Percentiles rank a stretch among this genome's conserved stretches.
Evolutionary conservation across 306 rosid species (phyloP).

Genomic region (Gastrolobium bilobum): DNA sequence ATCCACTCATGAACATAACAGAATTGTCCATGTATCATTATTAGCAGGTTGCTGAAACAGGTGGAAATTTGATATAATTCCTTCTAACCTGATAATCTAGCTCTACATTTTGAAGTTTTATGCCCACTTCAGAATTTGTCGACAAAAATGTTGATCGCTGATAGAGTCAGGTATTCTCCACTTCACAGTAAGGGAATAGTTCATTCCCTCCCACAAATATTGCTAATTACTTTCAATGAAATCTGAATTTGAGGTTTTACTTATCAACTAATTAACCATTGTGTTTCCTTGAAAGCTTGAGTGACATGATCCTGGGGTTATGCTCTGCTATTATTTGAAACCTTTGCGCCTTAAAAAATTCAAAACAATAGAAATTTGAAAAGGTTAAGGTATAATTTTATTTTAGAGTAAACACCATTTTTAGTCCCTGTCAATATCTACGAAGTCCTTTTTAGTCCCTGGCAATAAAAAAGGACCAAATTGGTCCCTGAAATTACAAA

Average conservation of each 20-base stretch:
- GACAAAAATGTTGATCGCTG: slow-evolving; percentile 12
- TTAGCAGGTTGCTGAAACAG: slow-evolving; percentile 45
- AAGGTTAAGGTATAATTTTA: no score
- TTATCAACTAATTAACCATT: no score
- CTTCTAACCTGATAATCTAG: slow-evolving; percentile 10
- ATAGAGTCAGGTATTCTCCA: slow-evolving; percentile 39
- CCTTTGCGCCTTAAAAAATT: no score
- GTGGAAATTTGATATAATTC: slow-evolving; percentile 40
- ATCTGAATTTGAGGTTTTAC: background rate
- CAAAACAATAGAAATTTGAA: no score
- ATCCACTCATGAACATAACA: slow-evolving; percentile 31
- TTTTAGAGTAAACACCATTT: no score
- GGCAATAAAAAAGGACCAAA: no score
- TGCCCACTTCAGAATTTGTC: slow-evolving; percentile 37
- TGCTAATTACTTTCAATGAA: background rate
- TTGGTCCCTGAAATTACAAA: no score
- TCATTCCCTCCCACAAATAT: no score
- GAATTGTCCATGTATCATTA: slow-evolving; percentile 43
- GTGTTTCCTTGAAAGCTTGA: background rate
- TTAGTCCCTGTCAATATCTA: no score
- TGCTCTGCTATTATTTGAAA: background rate
- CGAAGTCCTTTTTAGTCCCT: no score
- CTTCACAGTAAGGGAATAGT: no score
- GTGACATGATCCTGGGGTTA: background rate
- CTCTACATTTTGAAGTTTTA: background rate